These are phyloP conservation scores for Nakaseomyces delphensis DNA, from an alignment of 1,139 yeast genomes.

Conservation along the genomic window DNA sequence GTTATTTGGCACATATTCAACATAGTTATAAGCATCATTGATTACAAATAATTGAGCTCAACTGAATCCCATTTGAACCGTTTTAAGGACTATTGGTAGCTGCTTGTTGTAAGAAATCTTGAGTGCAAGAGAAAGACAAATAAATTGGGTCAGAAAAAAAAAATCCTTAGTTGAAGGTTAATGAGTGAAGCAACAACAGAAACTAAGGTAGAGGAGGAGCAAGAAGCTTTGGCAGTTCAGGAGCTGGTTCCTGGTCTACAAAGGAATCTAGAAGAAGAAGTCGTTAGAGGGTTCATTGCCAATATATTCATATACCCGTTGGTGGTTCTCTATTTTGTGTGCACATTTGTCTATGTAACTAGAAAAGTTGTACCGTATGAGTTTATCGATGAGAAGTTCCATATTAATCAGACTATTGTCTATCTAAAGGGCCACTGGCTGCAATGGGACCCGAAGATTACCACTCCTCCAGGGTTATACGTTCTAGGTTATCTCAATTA, in stretches of 20 bases:
- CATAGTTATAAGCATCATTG: no score
- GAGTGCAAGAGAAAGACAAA: background rate
- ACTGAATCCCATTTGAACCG: no score
- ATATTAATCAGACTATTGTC: conserved; percentile 64
- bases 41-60: no score
- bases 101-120: no score
- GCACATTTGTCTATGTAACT: conserved; percentile 22
- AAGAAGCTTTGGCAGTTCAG: conserved; percentile 14
- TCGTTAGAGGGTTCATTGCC: conserved; percentile 21
- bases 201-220: background rate
- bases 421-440: conserved; percentile 55
- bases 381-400: conserved; percentile 70
- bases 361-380: conserved; percentile 23
- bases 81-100: no score
- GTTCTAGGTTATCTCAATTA: conserved; percentile 46
- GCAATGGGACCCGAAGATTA: conserved; percentile 81
- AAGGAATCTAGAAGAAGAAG: conserved; percentile 26
- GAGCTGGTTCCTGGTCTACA: conserved; percentile 23
- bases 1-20: no score
- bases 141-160: background rate
- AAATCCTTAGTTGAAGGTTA: no score
- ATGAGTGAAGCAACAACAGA: conserved; percentile 4
- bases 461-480: conserved; percentile 95
- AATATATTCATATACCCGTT: conserved; percentile 25
- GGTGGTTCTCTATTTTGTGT: conserved; percentile 17